These are phyloP conservation scores for Haplosporangium gracile DNA, from an alignment of 192 early-diverging fungal genomes.

Conservation along the genomic window DNA sequence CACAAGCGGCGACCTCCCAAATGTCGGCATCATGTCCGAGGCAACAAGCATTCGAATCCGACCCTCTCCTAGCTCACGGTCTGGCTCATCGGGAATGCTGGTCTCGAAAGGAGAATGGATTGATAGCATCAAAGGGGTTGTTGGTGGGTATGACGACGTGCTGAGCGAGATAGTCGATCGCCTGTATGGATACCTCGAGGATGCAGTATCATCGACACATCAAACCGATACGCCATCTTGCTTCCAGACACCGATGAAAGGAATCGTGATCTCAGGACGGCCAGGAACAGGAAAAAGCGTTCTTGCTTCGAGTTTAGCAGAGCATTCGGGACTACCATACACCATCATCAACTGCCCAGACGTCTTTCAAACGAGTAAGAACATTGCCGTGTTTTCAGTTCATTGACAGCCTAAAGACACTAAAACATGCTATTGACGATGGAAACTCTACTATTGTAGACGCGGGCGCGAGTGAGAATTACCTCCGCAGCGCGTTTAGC, in stretches of 20 bases:
- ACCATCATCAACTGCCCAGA: conserved; percentile 62
- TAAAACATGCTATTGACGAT: not conserved
- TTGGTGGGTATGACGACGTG: conserved; percentile 57
- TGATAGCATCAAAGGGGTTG: not conserved
- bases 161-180: conserved; percentile 40
- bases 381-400: not conserved
- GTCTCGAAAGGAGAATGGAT: conserved; percentile 27
- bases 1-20: not conserved
- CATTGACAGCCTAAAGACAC: not conserved
- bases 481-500: conserved; percentile 58
- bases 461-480: conserved; percentile 68
- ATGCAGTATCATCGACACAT: not conserved
- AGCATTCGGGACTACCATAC: conserved; percentile 60
- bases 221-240: conserved; percentile 7
- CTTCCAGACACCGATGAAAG: conserved; percentile 49
- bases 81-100: not conserved
- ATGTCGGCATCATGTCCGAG: conserved; percentile 37
- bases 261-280: conserved; percentile 59
- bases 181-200: conserved; percentile 33
- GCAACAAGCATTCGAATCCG: conserved; percentile 15
- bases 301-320: conserved; percentile 58
- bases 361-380: conserved; percentile 61
- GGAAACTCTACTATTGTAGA: conserved; percentile 35
- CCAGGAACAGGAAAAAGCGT: conserved; percentile 69
- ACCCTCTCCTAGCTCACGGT: not conserved